Evolutionary conservation across 352 stramenopile genomes (phyloP).

Genomic region (Globisporangium okanoganense): DNA sequence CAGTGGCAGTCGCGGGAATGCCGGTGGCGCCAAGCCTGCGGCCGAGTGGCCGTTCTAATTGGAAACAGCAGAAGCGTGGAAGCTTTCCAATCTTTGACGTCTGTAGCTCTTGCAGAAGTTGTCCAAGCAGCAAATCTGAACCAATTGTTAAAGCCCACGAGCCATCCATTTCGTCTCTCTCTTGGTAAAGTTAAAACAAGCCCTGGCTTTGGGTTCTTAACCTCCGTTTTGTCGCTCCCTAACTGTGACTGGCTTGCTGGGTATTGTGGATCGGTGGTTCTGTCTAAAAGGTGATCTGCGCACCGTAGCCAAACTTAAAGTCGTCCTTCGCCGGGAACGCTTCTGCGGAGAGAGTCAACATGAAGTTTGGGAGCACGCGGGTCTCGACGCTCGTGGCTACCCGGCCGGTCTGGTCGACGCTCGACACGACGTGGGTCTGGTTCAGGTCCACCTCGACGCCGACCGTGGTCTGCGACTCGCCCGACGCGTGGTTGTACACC

Average conservation of each 20-base stretch:
- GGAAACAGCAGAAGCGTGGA: neutral
- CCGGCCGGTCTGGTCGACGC: conserved; percentile 77
- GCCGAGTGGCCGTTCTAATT: conserved; percentile 77
- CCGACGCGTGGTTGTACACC: conserved; percentile 82
- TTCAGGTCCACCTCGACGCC: conserved; percentile 83
- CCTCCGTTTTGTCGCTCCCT: neutral
- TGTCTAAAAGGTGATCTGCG: conserved; percentile 85
- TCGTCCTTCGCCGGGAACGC: conserved; percentile 85
- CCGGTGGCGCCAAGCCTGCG: conserved; percentile 30
- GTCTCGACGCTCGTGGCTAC: conserved; percentile 82
- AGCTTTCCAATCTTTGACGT: neutral
- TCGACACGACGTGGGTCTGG: conserved; percentile 82
- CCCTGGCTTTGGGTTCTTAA: neutral
- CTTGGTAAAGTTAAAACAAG: too few species aligned
- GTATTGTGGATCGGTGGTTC: neutral
- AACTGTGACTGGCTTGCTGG: neutral
- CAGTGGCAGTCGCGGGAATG: conserved; percentile 19
- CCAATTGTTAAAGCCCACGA: too few species aligned
- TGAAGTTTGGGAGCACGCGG: conserved; percentile 84
- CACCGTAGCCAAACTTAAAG: conserved; percentile 90
- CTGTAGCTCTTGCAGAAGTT: neutral
- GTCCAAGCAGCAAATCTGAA: neutral
- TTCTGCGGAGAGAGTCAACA: conserved; percentile 81
- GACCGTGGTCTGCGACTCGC: conserved; percentile 78
- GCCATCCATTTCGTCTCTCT: too few species aligned